Evolutionary conservation across 495 filamentous ascomycete genomes (phyloP), one percentile per base, ranked within the genome.

Genomic region (Penicillium lividum): DNA sequence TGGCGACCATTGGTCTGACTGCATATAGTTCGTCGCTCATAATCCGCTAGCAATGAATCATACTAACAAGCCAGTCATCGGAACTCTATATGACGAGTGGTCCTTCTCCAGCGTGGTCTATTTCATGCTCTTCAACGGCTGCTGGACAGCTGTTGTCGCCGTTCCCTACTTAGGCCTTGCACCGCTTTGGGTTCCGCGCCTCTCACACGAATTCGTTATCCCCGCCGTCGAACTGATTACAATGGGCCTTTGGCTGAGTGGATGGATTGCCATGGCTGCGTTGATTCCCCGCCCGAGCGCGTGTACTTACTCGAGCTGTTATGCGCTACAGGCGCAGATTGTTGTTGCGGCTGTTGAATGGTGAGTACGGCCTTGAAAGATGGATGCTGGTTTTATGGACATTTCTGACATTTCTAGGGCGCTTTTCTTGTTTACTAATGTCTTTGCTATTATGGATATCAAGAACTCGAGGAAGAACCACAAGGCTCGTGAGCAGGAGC

Each of bases 41-140:
- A 38, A 4, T 1, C 28, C 1, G n/a, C 13, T 15, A 16, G 5
- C 4, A 15, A 40, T 15, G 38, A 7, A n/a, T 0, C 4, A 16
- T 6, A n/a, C 38, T 40, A 4, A 33, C 5, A 0, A 56, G 3
- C 30, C 31, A 68, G 66, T 67, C 48, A 61, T 69, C 38, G 38
- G 38, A 16, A 15, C 38, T 6, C 15, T 40, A 40, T 40, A 40
- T 16, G 10, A 11, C 38, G 13, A 40, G 7, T 40, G 38, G 59
- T 60, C 67, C 18, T 67, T 65, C 65, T 68, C 65, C 3, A 65
- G 61, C 33, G 54, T 62, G 16, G 60, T 85, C 65, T 81, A 82
- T 70, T 90, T 86, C 76, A 82, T 90, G 72, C 71, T 90, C 68
- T 89, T 89, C 79, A 74, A 75, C 70, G 75, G 83, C 57, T 75